These are phyloP conservation scores for Powellomyces hirtus DNA, from an alignment of 192 early-diverging fungal species.

Conservation along the genomic window DNA sequence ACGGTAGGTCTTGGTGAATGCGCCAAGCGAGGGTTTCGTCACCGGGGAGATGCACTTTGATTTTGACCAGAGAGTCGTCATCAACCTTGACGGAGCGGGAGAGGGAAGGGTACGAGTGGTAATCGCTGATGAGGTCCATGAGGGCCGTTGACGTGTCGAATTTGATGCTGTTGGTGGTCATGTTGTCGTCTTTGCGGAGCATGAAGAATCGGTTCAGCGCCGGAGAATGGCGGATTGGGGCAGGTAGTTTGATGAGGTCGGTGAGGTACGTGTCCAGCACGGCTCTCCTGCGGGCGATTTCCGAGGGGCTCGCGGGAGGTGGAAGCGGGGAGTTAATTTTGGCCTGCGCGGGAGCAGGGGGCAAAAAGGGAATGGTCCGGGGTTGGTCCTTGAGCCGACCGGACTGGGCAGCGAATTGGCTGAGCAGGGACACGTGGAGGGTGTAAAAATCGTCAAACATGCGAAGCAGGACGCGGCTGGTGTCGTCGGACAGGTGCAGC, in stretches of 20 bases:
- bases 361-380: conserved; percentile 34
- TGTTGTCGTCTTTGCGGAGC: conserved; percentile 16
- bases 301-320: not conserved
- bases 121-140: conserved; percentile 25
- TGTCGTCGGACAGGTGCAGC: conserved; percentile 17
- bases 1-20: conserved; percentile 3
- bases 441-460: conserved; percentile 40
- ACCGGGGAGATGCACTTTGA: conserved; percentile 19
- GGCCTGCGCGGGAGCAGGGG: not conserved
- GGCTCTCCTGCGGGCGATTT: not conserved
- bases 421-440: conserved; percentile 44
- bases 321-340: not conserved
- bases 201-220: conserved; percentile 19
- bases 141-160: conserved; percentile 10
- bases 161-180: not conserved
- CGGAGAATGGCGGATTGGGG: conserved; percentile 7
- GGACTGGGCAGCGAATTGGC: conserved; percentile 35
- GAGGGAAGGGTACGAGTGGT: conserved; percentile 7
- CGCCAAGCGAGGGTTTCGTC: conserved; percentile 17
- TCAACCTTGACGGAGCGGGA: not conserved
- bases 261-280: conserved; percentile 24
- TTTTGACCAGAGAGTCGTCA: too few species aligned
- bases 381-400: conserved; percentile 23
- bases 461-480: conserved; percentile 20
- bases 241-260: conserved; percentile 18